Base-by-base conservation (phyloP, 2,329 filamentous ascomycete species). In the Zopfia rhizophila region DNA sequence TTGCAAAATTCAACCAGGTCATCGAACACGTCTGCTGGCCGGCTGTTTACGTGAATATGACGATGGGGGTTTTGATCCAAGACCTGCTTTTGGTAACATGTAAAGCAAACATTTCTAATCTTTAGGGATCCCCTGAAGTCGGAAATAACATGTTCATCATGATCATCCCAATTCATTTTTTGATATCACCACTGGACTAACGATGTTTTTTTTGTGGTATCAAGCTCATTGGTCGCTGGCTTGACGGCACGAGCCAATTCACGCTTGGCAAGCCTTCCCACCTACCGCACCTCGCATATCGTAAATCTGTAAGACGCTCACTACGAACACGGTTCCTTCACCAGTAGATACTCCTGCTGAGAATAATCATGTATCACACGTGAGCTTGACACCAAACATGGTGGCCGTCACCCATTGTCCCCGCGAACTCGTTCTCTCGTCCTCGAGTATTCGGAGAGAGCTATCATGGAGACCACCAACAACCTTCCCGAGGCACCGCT, bases 381-480 rank as follows among this genome's bases (percentile, higher is more conserved):
- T 68, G 52, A 63, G 29, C 8, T 40, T 23, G 14, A 14, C 45
- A 31, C 53, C 53, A 42, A 56, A 48, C 35, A 66, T 65, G 66
- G 59, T 62, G 55, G 59, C 44, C 51, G 45, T 37, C 37, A 30
- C 47, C 51, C 47, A 50, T 43, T 45, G 36, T 30, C 11, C 28
- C 22, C 37, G 49, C 47, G 46, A 53, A 49, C 45, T 35, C 51
- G 45, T 48, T 48, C 35, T 31, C 47, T 31, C 48, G 43, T 47
- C 37, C 40, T 40, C 48, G 38, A 52, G 41, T 35, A 45, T 25
- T 42, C 36, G 24, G 46, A 49, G 38, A 48, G 38, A 53, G 28
- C 49, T 6, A 58, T 51, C 18, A 72, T 70, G 67, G 58, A 64
- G 36, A 50, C 53, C 38, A n/a, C n/a, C n/a, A 54, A 44, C 58